Percentiles rank a stretch among this genome's conserved stretches.
These are phyloP conservation scores for Nicotiana noctiflora DNA, from an alignment of 257 asterid species.

Conservation along the genomic window DNA sequence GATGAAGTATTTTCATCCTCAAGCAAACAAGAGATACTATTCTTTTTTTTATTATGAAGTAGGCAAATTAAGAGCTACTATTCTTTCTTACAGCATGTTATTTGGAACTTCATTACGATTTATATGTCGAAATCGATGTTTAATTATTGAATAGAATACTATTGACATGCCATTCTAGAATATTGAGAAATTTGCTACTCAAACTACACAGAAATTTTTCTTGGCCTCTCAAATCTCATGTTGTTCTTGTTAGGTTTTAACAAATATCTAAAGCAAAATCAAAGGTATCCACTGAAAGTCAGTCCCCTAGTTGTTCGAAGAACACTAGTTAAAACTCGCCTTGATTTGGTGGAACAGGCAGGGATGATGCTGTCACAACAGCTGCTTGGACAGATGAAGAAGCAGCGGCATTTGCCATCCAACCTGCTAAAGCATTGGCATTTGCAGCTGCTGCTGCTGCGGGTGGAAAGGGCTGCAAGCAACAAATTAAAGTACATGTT, in stretches of 20 bases:
- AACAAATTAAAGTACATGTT: conserved; percentile 8
- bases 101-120: not conserved
- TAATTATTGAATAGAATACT: not conserved
- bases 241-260: not conserved
- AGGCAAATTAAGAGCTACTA: not conserved
- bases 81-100: not conserved
- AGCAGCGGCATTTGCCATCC: conserved; percentile 98
- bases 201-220: not conserved
- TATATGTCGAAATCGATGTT: not conserved
- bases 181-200: not conserved
- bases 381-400: conserved; percentile 97
- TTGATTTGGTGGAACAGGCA: conserved; percentile 86
- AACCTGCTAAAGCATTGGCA: conserved; percentile 92
- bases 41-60: not conserved
- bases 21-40: not conserved
- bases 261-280: not conserved
- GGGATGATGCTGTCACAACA: conserved; percentile 80
- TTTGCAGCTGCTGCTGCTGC: conserved; percentile 67
- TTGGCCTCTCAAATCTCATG: not conserved
- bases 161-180: not conserved
- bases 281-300: not conserved
- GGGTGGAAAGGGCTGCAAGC: conserved; percentile 82
- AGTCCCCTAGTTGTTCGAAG: not conserved
- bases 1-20: not conserved
- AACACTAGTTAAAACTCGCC: conserved; percentile 28